Conservation (phyloP, 2,329 filamentous ascomycete species). For the Lasiodiplodia sp. region DNA sequence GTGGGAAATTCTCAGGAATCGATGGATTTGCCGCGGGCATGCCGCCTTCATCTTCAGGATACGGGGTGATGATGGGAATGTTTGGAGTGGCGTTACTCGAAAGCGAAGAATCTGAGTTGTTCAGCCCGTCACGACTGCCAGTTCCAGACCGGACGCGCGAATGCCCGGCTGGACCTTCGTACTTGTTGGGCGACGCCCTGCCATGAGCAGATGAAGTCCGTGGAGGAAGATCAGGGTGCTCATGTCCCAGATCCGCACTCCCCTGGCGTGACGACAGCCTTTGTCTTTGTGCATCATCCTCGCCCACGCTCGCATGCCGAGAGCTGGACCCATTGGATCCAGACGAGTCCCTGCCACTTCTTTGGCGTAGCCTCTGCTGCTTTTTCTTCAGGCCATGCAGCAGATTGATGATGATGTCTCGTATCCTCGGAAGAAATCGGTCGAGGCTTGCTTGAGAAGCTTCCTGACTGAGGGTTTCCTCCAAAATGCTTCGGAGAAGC, state of each 20-base stretch:
- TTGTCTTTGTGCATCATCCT: conserved; percentile 36
- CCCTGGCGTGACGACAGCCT: conserved; percentile 51
- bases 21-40: conserved; percentile 52
- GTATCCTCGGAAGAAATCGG: conserved; percentile 89
- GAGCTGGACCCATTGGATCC: conserved; percentile 48
- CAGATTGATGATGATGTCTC: conserved; percentile 98
- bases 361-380: conserved; percentile 80
- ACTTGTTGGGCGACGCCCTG: conserved; percentile 53
- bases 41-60: conserved; percentile 65
- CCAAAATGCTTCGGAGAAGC: conserved; percentile 84
- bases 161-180: conserved; percentile 47
- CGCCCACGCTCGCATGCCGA: conserved; percentile 45
- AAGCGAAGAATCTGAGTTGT: conserved; percentile 61
- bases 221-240: conserved; percentile 55
- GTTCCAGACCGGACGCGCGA: conserved; percentile 38
- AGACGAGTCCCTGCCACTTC: conserved; percentile 58
- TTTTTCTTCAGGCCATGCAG: conserved; percentile 96
- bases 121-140: conserved; percentile 37
- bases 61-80: conserved; percentile 76
- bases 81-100: conserved; percentile 81
- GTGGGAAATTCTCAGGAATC: conserved; percentile 66
- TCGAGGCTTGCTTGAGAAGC: conserved; percentile 93
- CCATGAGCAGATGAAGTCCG: conserved; percentile 55
- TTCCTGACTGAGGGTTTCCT: conserved; percentile 95
- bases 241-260: conserved; percentile 46